These are phyloP conservation scores for Fusarium temperatum DNA, from an alignment of 2,329 filamentous ascomycete species.

Conservation along the genomic window DNA sequence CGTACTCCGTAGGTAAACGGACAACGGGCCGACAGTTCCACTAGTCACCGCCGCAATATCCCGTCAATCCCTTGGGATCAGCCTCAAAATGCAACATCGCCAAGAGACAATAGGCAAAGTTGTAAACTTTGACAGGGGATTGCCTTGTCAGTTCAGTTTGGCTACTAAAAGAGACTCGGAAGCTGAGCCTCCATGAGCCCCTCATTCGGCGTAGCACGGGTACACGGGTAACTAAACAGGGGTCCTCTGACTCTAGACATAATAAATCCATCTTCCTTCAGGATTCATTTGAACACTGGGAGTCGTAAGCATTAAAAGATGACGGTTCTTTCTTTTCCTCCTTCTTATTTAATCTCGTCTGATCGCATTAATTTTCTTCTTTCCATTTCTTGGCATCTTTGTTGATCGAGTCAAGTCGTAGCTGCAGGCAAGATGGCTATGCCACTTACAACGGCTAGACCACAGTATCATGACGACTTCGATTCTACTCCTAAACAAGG, in stretches of 20 bases:
- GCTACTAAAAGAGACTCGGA: background rate
- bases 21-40: background rate
- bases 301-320: background rate
- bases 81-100: background rate
- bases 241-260: background rate
- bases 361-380: background rate
- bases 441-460: background rate
- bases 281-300: background rate
- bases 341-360: background rate
- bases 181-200: constrained; percentile 11
- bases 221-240: background rate
- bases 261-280: background rate
- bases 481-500: background rate
- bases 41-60: background rate
- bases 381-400: background rate
- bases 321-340: background rate
- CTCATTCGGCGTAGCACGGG: constrained; percentile 1
- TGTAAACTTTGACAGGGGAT: background rate
- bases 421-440: background rate
- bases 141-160: background rate
- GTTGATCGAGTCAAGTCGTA: background rate
- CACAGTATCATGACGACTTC: background rate
- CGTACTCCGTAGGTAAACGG: background rate
- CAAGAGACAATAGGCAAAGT: background rate
- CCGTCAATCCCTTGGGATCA: background rate